A percentile compares a stretch with the other conserved stretches of the same genome.
Evolutionary conservation across 139 green algal species (phyloP).

Genomic region (Haematococcus lacustris): DNA sequence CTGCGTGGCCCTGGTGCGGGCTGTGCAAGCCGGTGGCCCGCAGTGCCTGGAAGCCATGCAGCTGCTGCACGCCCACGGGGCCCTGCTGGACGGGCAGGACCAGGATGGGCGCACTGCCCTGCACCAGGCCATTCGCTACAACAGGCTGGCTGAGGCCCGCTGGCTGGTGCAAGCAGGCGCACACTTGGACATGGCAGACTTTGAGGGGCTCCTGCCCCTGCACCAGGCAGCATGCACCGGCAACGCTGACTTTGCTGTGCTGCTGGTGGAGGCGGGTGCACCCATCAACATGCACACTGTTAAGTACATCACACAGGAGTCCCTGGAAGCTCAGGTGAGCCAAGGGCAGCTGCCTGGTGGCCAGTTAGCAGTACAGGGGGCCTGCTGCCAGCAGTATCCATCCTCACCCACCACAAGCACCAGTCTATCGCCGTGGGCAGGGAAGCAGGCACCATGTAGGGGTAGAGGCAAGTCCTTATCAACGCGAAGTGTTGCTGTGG

Average conservation of each 20-base stretch:
- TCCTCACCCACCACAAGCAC: too few species aligned
- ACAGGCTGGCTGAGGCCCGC: constrained; percentile 23
- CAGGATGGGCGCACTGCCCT: constrained; percentile 31
- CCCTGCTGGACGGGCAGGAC: constrained; percentile 33
- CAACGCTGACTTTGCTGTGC: constrained; percentile 5
- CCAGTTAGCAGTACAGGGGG: too few species aligned
- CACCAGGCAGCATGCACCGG: constrained; percentile 22
- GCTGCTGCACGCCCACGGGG: constrained; percentile 22
- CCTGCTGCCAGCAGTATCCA: too few species aligned
- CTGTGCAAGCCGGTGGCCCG: constrained; percentile 25
- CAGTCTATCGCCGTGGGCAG: too few species aligned
- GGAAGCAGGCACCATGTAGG: too few species aligned
- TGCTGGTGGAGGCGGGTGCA: constrained; percentile 14
- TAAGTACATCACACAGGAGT: constrained; percentile 33
- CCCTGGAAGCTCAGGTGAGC: constrained; percentile 17
- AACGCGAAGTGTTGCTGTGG: too few species aligned
- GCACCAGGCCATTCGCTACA: constrained; percentile 36
- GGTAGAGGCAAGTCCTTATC: too few species aligned
- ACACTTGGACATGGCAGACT: constrained; percentile 30
- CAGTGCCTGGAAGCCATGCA: constrained; percentile 24
- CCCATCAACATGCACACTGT: constrained; percentile 33
- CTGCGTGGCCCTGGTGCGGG: constrained; percentile 26
- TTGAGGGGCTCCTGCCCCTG: constrained; percentile 35
- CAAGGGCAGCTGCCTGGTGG: too few species aligned
- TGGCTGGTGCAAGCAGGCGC: constrained; percentile 25